These are phyloP conservation scores for Nannochloropsis salina DNA, from an alignment of 108 stramenopile genomes.

Conservation along the genomic window DNA sequence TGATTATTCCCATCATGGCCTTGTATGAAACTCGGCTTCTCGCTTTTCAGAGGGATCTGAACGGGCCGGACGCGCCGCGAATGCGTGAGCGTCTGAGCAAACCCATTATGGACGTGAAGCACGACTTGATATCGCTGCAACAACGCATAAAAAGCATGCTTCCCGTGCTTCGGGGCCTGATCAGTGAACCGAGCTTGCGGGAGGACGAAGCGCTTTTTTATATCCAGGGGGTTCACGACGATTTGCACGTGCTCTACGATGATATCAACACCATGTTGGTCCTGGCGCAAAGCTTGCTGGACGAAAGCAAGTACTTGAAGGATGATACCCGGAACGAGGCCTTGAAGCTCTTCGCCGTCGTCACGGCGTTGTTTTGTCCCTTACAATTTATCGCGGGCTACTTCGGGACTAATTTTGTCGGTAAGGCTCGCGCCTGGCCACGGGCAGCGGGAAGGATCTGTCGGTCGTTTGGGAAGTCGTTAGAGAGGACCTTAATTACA, in stretches of 20 bases:
- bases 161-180: background rate
- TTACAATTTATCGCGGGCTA: background rate
- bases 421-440: background rate
- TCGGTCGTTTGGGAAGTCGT: no score
- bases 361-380: background rate
- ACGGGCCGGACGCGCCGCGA: background rate
- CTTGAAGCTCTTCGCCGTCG: background rate
- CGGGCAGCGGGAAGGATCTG: no score
- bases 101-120: slow-evolving; percentile 15
- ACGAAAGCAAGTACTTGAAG: slow-evolving; percentile 20
- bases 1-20: background rate
- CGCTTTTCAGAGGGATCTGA: background rate
- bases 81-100: background rate
- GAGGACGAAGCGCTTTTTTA: background rate
- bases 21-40: background rate
- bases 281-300: slow-evolving; percentile 3
- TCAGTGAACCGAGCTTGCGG: background rate
- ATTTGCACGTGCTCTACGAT: background rate
- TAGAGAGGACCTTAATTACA: no score
- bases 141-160: background rate
- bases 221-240: background rate
- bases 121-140: background rate
- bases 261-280: slow-evolving; percentile 18
- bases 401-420: background rate
- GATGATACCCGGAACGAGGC: background rate